A percentile compares a stretch with the other conserved stretches of the same genome.
These are phyloP conservation scores for Colletotrichum simmondsii DNA, from an alignment of 2,329 filamentous ascomycete species.

Conservation along the genomic window DNA sequence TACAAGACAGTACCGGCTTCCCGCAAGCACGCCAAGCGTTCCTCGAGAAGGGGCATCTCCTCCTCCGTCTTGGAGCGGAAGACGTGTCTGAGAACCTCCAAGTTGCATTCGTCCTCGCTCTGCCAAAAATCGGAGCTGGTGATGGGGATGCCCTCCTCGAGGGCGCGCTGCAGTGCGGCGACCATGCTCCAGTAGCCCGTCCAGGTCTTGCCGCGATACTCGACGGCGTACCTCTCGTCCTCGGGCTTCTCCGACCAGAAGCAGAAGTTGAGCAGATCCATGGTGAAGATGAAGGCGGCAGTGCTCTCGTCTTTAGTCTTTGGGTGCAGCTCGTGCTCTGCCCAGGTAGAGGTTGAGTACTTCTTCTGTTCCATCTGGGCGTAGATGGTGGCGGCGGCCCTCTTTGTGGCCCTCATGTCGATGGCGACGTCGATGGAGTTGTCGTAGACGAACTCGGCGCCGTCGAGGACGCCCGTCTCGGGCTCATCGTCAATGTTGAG, in stretches of 20 bases:
- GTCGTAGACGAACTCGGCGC: constrained; percentile 88
- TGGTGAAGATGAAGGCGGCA: constrained; percentile 93
- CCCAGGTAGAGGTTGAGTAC: constrained; percentile 89
- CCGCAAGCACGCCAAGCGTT: constrained; percentile 81
- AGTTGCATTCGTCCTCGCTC: constrained; percentile 78
- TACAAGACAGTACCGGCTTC: constrained; percentile 86
- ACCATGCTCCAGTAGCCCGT: constrained; percentile 97
- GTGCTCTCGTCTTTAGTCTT: constrained; percentile 82
- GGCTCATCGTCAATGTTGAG: constrained; percentile 66
- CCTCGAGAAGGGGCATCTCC: constrained; percentile 83
- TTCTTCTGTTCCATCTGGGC: constrained; percentile 83
- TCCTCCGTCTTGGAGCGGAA: constrained; percentile 90
- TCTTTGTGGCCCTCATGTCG: constrained; percentile 83
- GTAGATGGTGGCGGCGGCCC: constrained; percentile 83
- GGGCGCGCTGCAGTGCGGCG: constrained; percentile 83
- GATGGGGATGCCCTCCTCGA: constrained; percentile 93
- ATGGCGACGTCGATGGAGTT: constrained; percentile 94
- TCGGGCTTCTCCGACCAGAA: constrained; percentile 87
- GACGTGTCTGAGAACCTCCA: constrained; percentile 78
- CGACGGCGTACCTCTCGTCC: constrained; percentile 81
- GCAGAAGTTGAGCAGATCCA: constrained; percentile 96
- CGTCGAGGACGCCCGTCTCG: constrained; percentile 84
- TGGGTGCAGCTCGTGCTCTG: constrained; percentile 89
- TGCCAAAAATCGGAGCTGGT: constrained; percentile 91
- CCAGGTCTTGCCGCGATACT: constrained; percentile 84